Evolutionary conservation across 164 flowering plant species (phyloP).

Genomic region (Magnolia sinica): DNA sequence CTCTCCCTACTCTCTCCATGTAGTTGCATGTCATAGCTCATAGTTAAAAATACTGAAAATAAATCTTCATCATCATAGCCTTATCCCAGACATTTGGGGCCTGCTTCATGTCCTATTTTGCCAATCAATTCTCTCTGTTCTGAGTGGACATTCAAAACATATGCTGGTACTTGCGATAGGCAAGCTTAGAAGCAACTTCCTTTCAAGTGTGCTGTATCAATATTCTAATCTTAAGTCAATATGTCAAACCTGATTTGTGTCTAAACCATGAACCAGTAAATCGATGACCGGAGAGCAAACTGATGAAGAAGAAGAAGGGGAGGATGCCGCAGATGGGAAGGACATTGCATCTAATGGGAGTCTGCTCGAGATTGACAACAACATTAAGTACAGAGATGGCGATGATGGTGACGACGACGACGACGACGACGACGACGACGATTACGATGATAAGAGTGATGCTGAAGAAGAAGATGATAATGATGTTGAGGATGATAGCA

Average conservation of each 20-base stretch:
- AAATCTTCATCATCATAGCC: neutral
- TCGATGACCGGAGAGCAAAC: neutral
- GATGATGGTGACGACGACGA: neutral
- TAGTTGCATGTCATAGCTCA: neutral
- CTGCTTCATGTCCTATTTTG: neutral
- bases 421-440: neutral
- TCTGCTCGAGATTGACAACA: neutral
- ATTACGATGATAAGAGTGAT: neutral
- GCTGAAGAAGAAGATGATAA: neutral
- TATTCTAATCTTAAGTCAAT: neutral
- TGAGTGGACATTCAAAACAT: neutral
- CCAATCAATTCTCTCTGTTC: neutral
- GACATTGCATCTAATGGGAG: conserved; percentile 3
- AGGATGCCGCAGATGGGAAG: neutral
- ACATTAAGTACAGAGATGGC: neutral
- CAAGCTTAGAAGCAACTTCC: neutral
- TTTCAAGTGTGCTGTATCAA: neutral
- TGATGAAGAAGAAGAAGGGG: neutral
- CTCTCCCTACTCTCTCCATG: neutral
- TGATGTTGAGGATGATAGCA: neutral
- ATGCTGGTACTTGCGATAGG: neutral
- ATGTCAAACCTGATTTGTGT: neutral
- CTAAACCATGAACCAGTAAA: neutral
- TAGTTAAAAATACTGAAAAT: neutral
- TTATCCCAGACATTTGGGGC: too few species aligned